A percentile compares a stretch with the other conserved stretches of the same genome.
phyloP scores from a whole-genome alignment of 257 asterid genomes.

The Asclepias syriaca region DNA sequence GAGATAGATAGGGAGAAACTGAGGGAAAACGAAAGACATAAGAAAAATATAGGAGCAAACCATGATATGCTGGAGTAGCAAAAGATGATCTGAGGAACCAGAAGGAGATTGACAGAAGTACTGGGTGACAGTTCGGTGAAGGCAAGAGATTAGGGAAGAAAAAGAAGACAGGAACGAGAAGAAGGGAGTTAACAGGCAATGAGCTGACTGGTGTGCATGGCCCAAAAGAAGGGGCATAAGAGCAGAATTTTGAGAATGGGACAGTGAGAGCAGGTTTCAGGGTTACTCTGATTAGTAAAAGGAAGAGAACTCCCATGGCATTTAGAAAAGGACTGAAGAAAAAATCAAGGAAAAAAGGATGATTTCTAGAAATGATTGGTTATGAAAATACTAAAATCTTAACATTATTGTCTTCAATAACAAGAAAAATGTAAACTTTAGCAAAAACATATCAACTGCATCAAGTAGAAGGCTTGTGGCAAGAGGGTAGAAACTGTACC shows the following conservation, averaged over 20 bases:
- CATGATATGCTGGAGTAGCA: background rate
- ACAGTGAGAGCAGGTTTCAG: background rate
- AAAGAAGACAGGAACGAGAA: background rate
- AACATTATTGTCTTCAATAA: background rate
- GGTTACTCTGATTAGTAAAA: background rate
- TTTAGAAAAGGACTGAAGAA: background rate
- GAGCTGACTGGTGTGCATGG: background rate
- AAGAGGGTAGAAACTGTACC: constrained; percentile 41
- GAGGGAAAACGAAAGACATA: background rate
- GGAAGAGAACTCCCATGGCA: background rate
- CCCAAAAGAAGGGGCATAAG: background rate
- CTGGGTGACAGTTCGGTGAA: background rate
- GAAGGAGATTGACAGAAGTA: background rate
- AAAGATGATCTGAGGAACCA: background rate
- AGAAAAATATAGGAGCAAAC: background rate
- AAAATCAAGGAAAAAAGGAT: background rate
- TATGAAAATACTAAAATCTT: background rate
- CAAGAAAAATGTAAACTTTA: background rate
- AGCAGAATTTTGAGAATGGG: background rate
- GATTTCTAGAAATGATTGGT: background rate
- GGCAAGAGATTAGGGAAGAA: background rate
- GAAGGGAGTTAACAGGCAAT: background rate
- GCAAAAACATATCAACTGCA: background rate
- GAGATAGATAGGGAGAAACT: background rate
- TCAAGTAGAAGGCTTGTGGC: background rate